phyloP scores from a whole-genome alignment of 2,329 filamentous ascomycete species.

The Calonectria leucothoes region DNA sequence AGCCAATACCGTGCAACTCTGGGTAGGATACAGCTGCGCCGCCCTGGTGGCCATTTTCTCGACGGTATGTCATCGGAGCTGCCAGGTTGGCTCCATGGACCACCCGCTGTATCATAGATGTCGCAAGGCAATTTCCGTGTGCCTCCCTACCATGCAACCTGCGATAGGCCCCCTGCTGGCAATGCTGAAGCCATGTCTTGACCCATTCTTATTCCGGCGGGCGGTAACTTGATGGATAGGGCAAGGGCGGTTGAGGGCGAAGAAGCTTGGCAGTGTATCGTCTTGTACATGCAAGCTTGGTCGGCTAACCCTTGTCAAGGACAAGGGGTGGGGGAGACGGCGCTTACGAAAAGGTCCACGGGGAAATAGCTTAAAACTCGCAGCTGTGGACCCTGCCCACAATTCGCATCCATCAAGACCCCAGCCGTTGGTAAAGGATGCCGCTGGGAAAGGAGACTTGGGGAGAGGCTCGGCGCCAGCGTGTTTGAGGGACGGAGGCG shows the following conservation, averaged over 20 bases:
- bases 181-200: background rate
- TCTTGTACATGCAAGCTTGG: background rate
- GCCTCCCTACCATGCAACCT: constrained; percentile 9
- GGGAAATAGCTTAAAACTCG: constrained; percentile 1
- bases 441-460: background rate
- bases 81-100: constrained; percentile 27
- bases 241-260: background rate
- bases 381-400: constrained; percentile 1
- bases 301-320: constrained; percentile 4
- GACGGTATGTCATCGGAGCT: constrained; percentile 30
- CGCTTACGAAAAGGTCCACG: constrained; percentile 15
- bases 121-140: constrained; percentile 2
- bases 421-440: background rate
- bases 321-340: constrained; percentile 8
- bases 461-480: background rate
- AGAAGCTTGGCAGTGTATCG: constrained; percentile 21
- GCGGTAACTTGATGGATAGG: constrained; percentile 1
- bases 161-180: background rate
- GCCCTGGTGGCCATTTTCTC: background rate
- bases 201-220: background rate
- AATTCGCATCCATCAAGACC: background rate
- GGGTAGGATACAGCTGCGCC: constrained; percentile 7
- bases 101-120: background rate
- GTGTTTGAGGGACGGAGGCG: background rate
- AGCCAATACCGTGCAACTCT: background rate